phyloP scores from a whole-genome alignment of 2,329 filamentous ascomycete genomes.

The Tolypocladium cylindrosporum region DNA sequence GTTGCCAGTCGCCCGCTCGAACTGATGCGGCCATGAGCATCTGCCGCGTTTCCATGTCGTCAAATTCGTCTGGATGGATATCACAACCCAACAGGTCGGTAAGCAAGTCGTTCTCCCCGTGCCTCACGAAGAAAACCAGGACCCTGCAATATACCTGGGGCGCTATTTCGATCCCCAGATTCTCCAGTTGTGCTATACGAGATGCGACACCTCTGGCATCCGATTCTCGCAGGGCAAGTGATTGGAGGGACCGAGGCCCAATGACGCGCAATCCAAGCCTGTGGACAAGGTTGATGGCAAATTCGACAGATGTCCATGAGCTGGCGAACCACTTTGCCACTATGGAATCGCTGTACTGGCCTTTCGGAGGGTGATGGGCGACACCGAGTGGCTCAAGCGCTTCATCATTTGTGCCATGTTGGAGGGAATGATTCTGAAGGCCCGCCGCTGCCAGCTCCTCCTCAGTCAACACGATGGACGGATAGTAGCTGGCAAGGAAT shows the following conservation, averaged over 20 bases:
- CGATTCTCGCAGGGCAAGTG: constrained; percentile 59
- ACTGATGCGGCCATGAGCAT: constrained; percentile 24
- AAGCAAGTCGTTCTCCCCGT: constrained; percentile 42
- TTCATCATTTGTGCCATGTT: background rate
- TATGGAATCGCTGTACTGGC: constrained; percentile 36
- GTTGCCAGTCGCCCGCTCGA: constrained; percentile 24
- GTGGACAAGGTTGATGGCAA: constrained; percentile 58
- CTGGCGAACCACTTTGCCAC: constrained; percentile 75
- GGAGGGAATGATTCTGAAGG: background rate
- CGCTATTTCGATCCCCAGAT: constrained; percentile 52
- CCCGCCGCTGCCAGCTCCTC: constrained; percentile 22
- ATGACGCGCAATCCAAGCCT: constrained; percentile 63
- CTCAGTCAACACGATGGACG: constrained; percentile 23
- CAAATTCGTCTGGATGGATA: constrained; percentile 46
- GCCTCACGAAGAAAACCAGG: constrained; percentile 51
- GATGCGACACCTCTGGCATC: constrained; percentile 44
- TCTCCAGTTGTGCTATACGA: constrained; percentile 51
- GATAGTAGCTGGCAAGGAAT: constrained; percentile 36
- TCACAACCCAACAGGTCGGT: constrained; percentile 35
- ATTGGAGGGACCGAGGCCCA: constrained; percentile 66
- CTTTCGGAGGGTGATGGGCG: constrained; percentile 1
- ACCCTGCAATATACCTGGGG: constrained; percentile 55
- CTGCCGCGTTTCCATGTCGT: constrained; percentile 31
- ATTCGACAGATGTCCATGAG: constrained; percentile 58
- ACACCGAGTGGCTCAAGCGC: background rate